Conservation (phyloP, 805 yeast genomes). For the Pichia gijzeniarum region DNA sequence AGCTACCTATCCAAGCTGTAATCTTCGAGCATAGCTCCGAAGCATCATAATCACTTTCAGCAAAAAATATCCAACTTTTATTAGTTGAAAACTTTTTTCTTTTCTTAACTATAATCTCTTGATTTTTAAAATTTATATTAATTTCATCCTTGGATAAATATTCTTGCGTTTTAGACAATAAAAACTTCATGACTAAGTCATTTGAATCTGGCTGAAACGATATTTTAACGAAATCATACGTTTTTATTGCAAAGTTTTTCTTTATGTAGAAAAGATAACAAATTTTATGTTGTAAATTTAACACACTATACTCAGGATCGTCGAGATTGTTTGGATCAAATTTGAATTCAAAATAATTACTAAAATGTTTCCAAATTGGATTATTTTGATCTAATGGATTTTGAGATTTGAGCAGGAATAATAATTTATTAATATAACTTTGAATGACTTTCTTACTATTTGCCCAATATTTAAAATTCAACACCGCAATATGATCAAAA, state of each 20-base stretch:
- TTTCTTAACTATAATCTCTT: slow-evolving; percentile 22
- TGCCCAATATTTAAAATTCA: slow-evolving; percentile 30
- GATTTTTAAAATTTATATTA: slow-evolving; percentile 19
- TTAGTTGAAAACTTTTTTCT: slow-evolving; percentile 30
- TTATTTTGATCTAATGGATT: slow-evolving; percentile 15
- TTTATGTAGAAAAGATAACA: slow-evolving; percentile 18
- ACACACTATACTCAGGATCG: slow-evolving; percentile 7
- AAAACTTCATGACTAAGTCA: slow-evolving; percentile 5
- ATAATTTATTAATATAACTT: slow-evolving; percentile 26
- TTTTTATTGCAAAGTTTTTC: slow-evolving; percentile 18
- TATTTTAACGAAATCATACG: slow-evolving; percentile 13
- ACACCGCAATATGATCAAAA: slow-evolving; percentile 21
- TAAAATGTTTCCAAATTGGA: slow-evolving; percentile 22
- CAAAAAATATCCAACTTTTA: slow-evolving; percentile 48
- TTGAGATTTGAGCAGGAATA: slow-evolving; percentile 9
- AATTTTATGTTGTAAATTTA: slow-evolving; percentile 14
- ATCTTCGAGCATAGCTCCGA: slow-evolving; percentile 22
- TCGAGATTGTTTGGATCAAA: slow-evolving; percentile 7
- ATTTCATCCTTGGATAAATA: slow-evolving; percentile 19
- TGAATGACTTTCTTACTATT: slow-evolving; percentile 27
- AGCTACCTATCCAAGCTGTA: slow-evolving; percentile 6
- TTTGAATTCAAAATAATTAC: slow-evolving; percentile 24
- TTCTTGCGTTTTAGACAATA: slow-evolving; percentile 18
- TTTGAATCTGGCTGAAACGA: slow-evolving; percentile 6
- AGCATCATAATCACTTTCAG: slow-evolving; percentile 67